Evolutionary conservation across 164 flowering plant genomes (phyloP).

Genomic region (Amborella trichopoda): DNA sequence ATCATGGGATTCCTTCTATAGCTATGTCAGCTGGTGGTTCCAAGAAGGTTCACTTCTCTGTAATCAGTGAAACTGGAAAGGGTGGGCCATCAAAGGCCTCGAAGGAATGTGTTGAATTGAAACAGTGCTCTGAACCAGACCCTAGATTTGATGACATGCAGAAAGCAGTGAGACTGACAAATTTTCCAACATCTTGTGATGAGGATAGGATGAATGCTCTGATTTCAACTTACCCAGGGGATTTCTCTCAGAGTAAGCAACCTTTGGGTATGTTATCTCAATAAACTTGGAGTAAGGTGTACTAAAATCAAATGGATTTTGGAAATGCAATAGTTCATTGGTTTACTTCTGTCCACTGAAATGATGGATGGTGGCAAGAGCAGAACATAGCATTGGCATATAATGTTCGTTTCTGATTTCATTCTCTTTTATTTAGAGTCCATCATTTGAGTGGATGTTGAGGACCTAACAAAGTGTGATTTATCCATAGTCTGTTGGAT

Average conservation of each 20-base stretch:
- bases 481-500: too few relatives aligned
- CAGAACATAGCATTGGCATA: background rate
- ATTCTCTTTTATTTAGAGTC: background rate
- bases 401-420: background rate
- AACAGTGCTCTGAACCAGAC: background rate
- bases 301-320: too few relatives aligned
- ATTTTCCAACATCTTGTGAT: background rate
- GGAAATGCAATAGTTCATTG: too few relatives aligned
- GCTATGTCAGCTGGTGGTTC: slow-evolving; percentile 13
- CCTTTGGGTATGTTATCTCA: background rate
- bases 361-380: too few relatives aligned
- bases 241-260: background rate
- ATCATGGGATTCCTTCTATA: background rate
- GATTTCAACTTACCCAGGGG: background rate
- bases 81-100: background rate
- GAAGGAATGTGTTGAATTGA: background rate
- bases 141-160: slow-evolving; percentile 37
- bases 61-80: slow-evolving; percentile 4
- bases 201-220: background rate
- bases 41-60: slow-evolving; percentile 41
- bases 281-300: too few relatives aligned
- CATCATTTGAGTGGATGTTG: background rate
- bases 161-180: background rate
- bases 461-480: too few relatives aligned
- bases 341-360: too few relatives aligned